Percentiles rank a stretch among this genome's conserved stretches.
Conservation (phyloP, 2,329 filamentous ascomycete genomes). For the Aspergillus novoparasiticus region DNA sequence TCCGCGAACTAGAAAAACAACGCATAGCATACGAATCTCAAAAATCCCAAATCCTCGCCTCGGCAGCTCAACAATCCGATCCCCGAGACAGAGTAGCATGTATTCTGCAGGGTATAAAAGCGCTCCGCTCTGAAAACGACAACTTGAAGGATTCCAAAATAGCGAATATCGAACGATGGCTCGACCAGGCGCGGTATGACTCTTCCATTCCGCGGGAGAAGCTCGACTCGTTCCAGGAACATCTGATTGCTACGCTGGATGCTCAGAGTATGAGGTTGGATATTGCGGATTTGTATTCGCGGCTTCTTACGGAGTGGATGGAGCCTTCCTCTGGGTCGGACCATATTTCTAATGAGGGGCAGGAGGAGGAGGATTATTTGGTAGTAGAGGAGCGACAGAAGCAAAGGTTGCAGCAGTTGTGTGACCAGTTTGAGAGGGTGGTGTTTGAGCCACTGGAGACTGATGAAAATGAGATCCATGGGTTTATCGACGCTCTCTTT, state of each 20-base stretch:
- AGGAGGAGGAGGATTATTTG: slow-evolving; percentile 31
- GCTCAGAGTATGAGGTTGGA: slow-evolving; percentile 40
- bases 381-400: slow-evolving; percentile 38
- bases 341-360: slow-evolving; percentile 20
- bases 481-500: slow-evolving; percentile 37
- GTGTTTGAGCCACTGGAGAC: slow-evolving; percentile 43
- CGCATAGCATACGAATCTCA: slow-evolving; percentile 18
- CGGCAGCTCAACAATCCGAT: slow-evolving; percentile 9
- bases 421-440: slow-evolving; percentile 43
- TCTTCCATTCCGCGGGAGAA: slow-evolving; percentile 37
- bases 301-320: slow-evolving; percentile 46
- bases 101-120: slow-evolving; percentile 16
- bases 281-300: slow-evolving; percentile 32
- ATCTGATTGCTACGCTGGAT: slow-evolving; percentile 37
- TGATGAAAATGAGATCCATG: slow-evolving; percentile 31
- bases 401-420: slow-evolving; percentile 39
- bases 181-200: slow-evolving; percentile 42
- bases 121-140: slow-evolving; percentile 17
- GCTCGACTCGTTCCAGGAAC: slow-evolving; percentile 34
- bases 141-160: slow-evolving; percentile 17
- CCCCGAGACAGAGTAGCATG: slow-evolving; percentile 5
- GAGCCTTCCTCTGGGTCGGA: slow-evolving; percentile 14
- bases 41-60: slow-evolving; percentile 19
- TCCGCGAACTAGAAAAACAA: slow-evolving; percentile 30
- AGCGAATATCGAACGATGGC: slow-evolving; percentile 37